Conservation (phyloP, 2,329 filamentous ascomycete species). For the Nemania serpens region DNA sequence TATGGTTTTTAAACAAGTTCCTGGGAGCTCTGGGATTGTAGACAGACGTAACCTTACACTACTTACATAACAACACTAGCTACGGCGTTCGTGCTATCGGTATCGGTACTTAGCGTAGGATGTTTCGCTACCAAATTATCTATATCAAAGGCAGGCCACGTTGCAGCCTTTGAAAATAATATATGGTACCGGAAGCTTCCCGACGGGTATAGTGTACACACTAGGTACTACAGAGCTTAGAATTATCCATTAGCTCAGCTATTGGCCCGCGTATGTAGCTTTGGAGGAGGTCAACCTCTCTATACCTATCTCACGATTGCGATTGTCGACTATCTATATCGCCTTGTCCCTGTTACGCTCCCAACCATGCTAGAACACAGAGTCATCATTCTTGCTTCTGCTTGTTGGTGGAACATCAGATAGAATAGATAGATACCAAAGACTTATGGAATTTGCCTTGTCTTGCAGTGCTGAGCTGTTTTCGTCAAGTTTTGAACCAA, state of each 20-base stretch:
- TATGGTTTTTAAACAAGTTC: not conserved
- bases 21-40: no score
- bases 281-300: not conserved
- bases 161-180: conserved; percentile 27
- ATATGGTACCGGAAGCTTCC: conserved; percentile 30
- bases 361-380: no score
- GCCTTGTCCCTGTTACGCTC: no score
- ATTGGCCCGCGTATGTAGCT: no score
- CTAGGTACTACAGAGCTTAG: conserved; percentile 1
- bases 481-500: no score
- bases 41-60: not conserved
- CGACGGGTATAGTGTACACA: conserved; percentile 10
- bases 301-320: not conserved
- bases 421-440: no score
- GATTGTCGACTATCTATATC: not conserved
- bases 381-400: no score
- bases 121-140: conserved; percentile 22
- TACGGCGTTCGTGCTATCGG: not conserved
- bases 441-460: no score
- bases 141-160: conserved; percentile 22
- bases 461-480: no score
- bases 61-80: not conserved
- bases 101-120: conserved; percentile 10
- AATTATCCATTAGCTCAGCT: conserved; percentile 8
- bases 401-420: no score